These are phyloP conservation scores for Hericium alpestre DNA, from an alignment of 768 basidiomycete genomes.

Conservation along the genomic window DNA sequence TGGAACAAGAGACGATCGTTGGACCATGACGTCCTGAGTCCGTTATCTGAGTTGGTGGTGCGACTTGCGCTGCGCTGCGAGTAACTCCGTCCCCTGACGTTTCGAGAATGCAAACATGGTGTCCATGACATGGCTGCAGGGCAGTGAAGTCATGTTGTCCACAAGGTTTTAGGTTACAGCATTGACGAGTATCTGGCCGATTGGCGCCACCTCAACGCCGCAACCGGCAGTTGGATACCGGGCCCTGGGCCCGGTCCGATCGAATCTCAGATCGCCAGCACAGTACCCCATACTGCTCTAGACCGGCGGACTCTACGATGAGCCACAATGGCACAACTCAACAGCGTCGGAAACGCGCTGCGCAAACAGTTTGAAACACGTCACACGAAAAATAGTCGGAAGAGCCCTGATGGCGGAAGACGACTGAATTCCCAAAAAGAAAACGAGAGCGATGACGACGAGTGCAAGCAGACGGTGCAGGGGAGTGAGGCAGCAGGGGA, in stretches of 20 bases:
- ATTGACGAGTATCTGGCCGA: no score
- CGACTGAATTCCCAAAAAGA: not conserved
- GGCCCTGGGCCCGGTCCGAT: not conserved
- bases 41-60: no score
- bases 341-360: no score
- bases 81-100: no score
- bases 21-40: no score
- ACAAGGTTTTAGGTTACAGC: not conserved
- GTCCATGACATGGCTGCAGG: not conserved
- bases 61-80: no score
- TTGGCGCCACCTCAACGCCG: not conserved
- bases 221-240: not conserved
- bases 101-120: not conserved
- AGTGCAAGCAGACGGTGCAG: conserved; percentile 8
- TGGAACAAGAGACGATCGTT: no score
- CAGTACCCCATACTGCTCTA: not conserved
- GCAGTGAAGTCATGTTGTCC: not conserved
- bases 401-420: not conserved
- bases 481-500: not conserved
- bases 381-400: no score
- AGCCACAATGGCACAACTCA: no score
- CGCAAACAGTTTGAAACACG: no score
- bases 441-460: not conserved
- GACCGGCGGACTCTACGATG: no score
- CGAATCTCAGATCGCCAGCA: not conserved